phyloP scores from a whole-genome alignment of 257 asterid genomes.

The Eucommia ulmoides region DNA sequence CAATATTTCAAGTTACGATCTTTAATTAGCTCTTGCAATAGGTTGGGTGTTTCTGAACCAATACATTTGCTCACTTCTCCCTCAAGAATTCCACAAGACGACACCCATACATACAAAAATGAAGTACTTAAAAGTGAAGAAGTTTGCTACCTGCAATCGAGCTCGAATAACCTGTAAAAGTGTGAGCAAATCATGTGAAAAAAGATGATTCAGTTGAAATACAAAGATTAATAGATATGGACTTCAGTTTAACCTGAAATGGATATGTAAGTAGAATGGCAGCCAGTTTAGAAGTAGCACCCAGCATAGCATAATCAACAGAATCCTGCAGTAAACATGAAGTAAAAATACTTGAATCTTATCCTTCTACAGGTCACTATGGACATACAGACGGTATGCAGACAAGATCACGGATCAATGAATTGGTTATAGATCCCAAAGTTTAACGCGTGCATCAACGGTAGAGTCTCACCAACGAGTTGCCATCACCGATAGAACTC shows the following conservation, averaged over 20 bases:
- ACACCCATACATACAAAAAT: neutral
- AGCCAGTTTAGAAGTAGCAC: conserved; percentile 85
- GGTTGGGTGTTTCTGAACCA: neutral
- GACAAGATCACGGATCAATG: conserved; percentile 5
- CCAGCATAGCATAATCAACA: conserved; percentile 72
- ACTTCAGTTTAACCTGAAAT: conserved; percentile 93
- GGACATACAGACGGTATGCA: neutral
- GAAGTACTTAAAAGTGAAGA: neutral
- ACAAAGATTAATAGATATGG: neutral
- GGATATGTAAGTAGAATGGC: conserved; percentile 76
- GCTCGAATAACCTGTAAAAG: conserved; percentile 78
- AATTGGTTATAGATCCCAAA: neutral
- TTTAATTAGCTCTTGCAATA: neutral
- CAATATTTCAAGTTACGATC: neutral
- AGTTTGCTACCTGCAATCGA: conserved; percentile 66
- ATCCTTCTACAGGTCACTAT: neutral
- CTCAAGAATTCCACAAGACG: neutral
- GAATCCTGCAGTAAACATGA: conserved; percentile 43
- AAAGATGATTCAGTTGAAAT: neutral
- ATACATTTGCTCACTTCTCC: neutral
- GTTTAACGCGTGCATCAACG: too few relatives aligned
- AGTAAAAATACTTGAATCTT: conserved; percentile 2
- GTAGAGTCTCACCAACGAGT: conserved; percentile 51
- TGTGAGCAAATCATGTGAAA: neutral
- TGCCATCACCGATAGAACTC: conserved; percentile 18